Evolutionary conservation across 352 stramenopile genomes (phyloP), one percentile per base, ranked within the genome.

Genomic region (Phytopythium ostracodes): DNA sequence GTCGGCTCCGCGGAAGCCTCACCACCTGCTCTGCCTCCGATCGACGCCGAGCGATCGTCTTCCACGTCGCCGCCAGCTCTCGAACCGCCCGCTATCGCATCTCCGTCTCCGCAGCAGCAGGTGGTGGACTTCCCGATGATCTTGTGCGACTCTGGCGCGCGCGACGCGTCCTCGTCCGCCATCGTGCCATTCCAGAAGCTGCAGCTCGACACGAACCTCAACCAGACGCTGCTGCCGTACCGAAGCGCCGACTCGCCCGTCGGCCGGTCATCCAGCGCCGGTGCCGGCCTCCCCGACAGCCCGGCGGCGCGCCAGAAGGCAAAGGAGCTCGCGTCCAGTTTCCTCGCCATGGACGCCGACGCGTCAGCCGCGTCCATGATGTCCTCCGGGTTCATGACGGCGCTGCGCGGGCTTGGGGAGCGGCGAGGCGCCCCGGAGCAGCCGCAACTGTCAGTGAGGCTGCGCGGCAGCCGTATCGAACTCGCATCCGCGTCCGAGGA

Each of bases 161-260:
- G 43, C 49, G 57, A 25, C 43, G 50, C 40, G 49, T 31, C 63
- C 25, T 87, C 78, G 1, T 82, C 75, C 2, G 81, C 84, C 22
- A 71, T 93, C 35, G 84, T 93, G 50, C 81, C 84, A 25, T 93
- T 93, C 71, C 84, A 93, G 66, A 91, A 93, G 60, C 71, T 93
- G 1, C 80, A 80, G 40, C 71, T 93, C 42, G 80, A 93, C 63
- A 93, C 84, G 42, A 85, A 93, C 56, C 62, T 93, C 47, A 77
- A 93, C 63, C 70, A 84, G 52, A 93, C 84, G 43, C 79, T 77
- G 60, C 63, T 93, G 24, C 84, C 84, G 10, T 72, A 75, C 42
- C 38, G 55, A 60, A 67, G 35, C 29, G 49, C 57, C 33, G 50
- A n/a, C 1, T 62, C 62, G n/a, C 43, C 68, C 35, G 15, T 20